Evolutionary conservation across 2,329 filamentous ascomycete species (phyloP), one percentile per base, ranked within the genome.

Genomic region (Sporothrix luriei): DNA sequence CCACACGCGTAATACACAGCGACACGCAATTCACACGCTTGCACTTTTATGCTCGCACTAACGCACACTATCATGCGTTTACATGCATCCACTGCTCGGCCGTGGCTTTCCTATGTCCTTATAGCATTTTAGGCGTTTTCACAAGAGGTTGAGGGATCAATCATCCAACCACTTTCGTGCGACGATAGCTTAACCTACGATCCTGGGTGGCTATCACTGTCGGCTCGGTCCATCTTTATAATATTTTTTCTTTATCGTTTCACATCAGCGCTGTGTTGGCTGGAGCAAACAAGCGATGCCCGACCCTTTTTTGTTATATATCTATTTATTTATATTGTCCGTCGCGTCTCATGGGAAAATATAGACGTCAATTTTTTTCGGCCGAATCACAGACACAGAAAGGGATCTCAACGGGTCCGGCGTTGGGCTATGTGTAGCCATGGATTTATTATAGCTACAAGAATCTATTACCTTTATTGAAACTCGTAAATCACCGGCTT

Each of bases 351-450:
- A 70, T 62, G 66, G 66, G 69, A 33, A 54, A 68, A 71, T 73
- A 73, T 70, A 73, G 52, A 26, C 70, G 65, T 71, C 52, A 66
- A 16, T 70, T 57, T 65, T 65, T 61, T 48, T 4, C 26, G 66
- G 54, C 68, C 54, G 59, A 33, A 29, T 33, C 29, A 70, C 11
- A 70, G 68, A 68, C 55, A 69, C 65, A 57, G 61, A 59, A 54
- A 59, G 49, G 62, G 52, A 19, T 11, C 54, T 26, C 59, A 59
- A 49, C 59, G 52, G 51, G 40, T 61, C 57, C 54, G 70, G 70
- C 70, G 70, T 71, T 70, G 38, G 62, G 62, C 24, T 64, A 64
- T 64, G 7, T 4, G 38, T 38, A 21, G 62, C 26, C 19, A 9
- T 65, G 24, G 24, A 33, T 49, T 49, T 0, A 10, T 49, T 10